A percentile compares a stretch with the other conserved stretches of the same genome.
Conservation (phyloP, 768 basidiomycete genomes). For the Collybiopsis confluens region DNA sequence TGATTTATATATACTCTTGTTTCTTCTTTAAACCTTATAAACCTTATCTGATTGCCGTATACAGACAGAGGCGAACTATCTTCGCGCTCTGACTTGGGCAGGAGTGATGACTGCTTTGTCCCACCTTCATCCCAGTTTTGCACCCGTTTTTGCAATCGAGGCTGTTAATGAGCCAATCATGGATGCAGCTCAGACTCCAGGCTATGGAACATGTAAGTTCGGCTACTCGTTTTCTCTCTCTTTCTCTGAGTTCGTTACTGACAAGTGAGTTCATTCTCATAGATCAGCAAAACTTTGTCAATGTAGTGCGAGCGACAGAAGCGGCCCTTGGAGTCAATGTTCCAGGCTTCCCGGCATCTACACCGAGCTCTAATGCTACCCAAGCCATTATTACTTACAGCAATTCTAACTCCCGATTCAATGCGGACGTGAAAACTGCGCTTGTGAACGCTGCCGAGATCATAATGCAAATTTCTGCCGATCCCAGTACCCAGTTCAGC, state of each 20-base stretch:
- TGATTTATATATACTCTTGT: neutral
- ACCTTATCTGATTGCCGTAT: too few species aligned
- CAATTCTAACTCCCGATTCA: slow-evolving; percentile 16
- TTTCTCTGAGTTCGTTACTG: neutral
- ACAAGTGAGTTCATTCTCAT: slow-evolving; percentile 1
- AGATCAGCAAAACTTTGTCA: slow-evolving; percentile 72
- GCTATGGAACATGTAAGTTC: slow-evolving; percentile 61
- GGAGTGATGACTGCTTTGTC: slow-evolving; percentile 75
- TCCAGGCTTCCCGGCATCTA: neutral
- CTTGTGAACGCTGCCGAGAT: slow-evolving; percentile 34
- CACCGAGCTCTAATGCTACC: neutral
- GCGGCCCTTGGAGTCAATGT: slow-evolving; percentile 48
- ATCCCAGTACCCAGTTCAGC: slow-evolving; percentile 11
- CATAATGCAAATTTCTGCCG: slow-evolving; percentile 24
- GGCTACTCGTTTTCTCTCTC: neutral
- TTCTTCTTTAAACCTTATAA: neutral
- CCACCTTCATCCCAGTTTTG: slow-evolving; percentile 66
- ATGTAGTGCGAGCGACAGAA: slow-evolving; percentile 64
- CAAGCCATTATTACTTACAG: neutral
- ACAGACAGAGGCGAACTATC: slow-evolving; percentile 69
- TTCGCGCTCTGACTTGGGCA: slow-evolving; percentile 77
- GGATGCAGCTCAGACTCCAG: slow-evolving; percentile 67
- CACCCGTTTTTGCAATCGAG: slow-evolving; percentile 65
- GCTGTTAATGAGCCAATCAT: slow-evolving; percentile 78
- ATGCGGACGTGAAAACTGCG: slow-evolving; percentile 22